phyloP scores from a whole-genome alignment of 495 filamentous ascomycete species.

The Neurospora sp. region DNA sequence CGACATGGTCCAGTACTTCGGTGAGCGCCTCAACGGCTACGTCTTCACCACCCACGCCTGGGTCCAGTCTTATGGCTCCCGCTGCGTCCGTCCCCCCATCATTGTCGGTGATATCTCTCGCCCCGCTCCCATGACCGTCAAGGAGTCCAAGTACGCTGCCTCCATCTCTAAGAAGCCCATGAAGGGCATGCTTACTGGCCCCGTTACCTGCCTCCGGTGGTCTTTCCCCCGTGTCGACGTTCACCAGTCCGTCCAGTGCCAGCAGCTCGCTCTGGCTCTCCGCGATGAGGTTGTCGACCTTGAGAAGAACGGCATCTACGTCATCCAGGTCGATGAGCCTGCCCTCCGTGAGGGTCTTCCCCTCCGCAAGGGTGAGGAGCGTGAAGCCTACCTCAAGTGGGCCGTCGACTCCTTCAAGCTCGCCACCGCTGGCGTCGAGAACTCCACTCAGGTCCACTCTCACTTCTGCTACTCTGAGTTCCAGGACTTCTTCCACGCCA shows the following conservation, averaged over 20 bases:
- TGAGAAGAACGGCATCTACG: constrained; percentile 85
- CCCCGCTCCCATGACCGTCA: constrained; percentile 94
- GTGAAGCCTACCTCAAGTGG: constrained; percentile 90
- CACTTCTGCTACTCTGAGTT: constrained; percentile 99
- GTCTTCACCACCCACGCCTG: constrained; percentile 98
- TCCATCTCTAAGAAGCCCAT: constrained; percentile 96
- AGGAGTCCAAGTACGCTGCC: constrained; percentile 98
- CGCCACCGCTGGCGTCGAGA: constrained; percentile 76
- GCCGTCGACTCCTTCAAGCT: constrained; percentile 96
- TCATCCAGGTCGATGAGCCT: constrained; percentile 99
- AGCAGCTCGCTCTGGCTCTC: constrained; percentile 95
- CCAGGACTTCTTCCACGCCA: constrained; percentile 99
- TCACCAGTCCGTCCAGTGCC: constrained; percentile 95
- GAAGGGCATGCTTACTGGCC: constrained; percentile 99
- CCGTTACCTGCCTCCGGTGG: constrained; percentile 97
- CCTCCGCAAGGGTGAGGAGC: constrained; percentile 82
- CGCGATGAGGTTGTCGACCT: constrained; percentile 98
- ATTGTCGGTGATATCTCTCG: constrained; percentile 97
- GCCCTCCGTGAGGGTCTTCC: constrained; percentile 98
- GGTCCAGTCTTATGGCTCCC: constrained; percentile 97
- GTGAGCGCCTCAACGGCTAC: constrained; percentile 91
- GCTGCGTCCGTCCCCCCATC: constrained; percentile 95
- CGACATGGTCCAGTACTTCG: constrained; percentile 99
- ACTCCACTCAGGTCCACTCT: constrained; percentile 97
- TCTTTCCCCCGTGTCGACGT: constrained; percentile 99